phyloP scores from a whole-genome alignment of 139 green algal species.

The Yamagishiella unicocca region DNA sequence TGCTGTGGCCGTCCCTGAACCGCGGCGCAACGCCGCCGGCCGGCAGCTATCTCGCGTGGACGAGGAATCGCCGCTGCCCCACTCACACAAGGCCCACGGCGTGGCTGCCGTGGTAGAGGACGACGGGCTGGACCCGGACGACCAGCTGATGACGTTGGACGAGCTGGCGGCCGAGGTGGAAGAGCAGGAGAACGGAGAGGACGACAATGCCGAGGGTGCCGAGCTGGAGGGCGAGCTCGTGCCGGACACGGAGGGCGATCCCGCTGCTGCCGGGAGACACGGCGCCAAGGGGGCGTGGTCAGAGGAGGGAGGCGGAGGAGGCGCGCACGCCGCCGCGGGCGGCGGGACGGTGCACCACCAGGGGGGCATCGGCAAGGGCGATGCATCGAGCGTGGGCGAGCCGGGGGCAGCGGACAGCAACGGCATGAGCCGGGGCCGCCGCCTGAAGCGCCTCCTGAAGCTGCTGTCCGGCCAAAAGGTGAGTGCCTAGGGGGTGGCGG shows the following conservation, averaged over 20 bases:
- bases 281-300: not conserved
- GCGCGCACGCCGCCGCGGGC: not conserved
- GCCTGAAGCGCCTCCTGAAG: constrained; percentile 47
- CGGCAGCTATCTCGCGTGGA: not conserved
- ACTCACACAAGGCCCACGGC: too few species aligned
- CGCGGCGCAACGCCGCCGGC: not conserved
- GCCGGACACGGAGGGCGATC: too few species aligned
- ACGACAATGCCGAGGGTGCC: not conserved
- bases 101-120: not conserved
- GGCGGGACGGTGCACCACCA: not conserved
- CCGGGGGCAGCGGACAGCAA: not conserved
- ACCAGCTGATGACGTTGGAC: constrained; percentile 35
- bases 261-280: too few species aligned
- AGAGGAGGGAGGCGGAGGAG: not conserved
- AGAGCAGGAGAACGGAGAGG: constrained; percentile 8
- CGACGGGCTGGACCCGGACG: constrained; percentile 27
- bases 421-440: constrained; percentile 36
- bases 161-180: constrained; percentile 42
- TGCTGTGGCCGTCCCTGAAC: not conserved
- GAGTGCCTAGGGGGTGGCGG: too few species aligned
- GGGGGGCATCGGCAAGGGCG: not conserved
- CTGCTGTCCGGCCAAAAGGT: constrained; percentile 40
- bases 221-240: not conserved
- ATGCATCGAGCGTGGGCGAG: not conserved
- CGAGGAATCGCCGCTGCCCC: too few species aligned